Conservation (phyloP, 2,329 filamentous ascomycete species). For the Claviceps pusilla region DNA sequence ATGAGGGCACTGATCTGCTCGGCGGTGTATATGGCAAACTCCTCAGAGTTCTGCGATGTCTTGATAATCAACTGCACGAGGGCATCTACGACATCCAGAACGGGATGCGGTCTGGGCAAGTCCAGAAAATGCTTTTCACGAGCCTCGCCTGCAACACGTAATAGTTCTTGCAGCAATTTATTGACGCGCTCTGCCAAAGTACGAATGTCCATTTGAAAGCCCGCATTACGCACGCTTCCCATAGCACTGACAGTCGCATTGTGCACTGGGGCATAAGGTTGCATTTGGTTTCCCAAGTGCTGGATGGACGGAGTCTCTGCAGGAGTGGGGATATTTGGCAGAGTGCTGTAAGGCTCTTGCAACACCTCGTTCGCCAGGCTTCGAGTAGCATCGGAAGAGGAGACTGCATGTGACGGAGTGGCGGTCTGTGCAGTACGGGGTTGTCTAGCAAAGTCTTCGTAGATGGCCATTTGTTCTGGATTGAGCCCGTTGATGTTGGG, state of each 20-base stretch:
- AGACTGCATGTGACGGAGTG: constrained; percentile 39
- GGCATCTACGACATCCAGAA: constrained; percentile 48
- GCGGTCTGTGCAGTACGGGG: constrained; percentile 47
- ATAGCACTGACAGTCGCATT: constrained; percentile 18
- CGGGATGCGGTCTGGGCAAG: constrained; percentile 40
- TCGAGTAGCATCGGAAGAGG: constrained; percentile 45
- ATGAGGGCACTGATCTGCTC: constrained; percentile 44
- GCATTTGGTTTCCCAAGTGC: constrained; percentile 37
- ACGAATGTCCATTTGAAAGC: constrained; percentile 36
- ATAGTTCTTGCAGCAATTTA: constrained; percentile 43
- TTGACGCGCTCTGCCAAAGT: constrained; percentile 38
- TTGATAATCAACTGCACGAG: constrained; percentile 49
- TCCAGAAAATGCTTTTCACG: constrained; percentile 45
- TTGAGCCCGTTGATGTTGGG: constrained; percentile 59
- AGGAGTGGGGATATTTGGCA: constrained; percentile 44
- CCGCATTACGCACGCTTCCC: constrained; percentile 35
- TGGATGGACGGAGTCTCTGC: constrained; percentile 43
- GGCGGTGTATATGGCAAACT: constrained; percentile 42
- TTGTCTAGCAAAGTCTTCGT: constrained; percentile 88
- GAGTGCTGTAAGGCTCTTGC: constrained; percentile 43
- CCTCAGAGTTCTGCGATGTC: constrained; percentile 44
- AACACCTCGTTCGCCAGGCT: constrained; percentile 49
- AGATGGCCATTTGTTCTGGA: constrained; percentile 83
- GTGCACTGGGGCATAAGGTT: constrained; percentile 41
- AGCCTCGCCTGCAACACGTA: constrained; percentile 36